These are phyloP conservation scores for Herpetomonas samuelpessoai DNA, from an alignment of 208 protist genomes.

Conservation along the genomic window DNA sequence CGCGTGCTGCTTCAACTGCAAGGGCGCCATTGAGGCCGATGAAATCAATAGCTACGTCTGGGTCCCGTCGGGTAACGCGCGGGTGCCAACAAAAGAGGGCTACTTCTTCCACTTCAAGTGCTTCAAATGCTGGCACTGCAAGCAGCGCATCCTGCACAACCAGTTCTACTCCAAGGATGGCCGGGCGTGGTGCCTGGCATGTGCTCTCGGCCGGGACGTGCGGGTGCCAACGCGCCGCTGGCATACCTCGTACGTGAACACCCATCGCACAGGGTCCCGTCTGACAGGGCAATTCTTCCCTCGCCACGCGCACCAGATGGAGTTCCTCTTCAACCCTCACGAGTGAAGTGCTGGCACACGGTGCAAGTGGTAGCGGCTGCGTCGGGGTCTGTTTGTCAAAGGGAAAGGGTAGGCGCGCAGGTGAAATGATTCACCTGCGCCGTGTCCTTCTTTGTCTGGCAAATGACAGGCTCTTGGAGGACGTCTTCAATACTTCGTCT, in stretches of 20 bases:
- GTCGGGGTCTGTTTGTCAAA: neutral
- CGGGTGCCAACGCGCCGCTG: constrained; percentile 80
- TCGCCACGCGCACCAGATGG: constrained; percentile 82
- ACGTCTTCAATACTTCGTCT: too few relatives aligned
- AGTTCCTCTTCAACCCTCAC: constrained; percentile 84
- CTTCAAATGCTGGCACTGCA: constrained; percentile 90
- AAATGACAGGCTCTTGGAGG: too few relatives aligned
- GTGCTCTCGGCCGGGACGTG: constrained; percentile 81
- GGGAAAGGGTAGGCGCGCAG: too few relatives aligned
- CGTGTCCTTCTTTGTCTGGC: too few relatives aligned
- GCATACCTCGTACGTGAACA: constrained; percentile 90
- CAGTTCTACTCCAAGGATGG: constrained; percentile 90
- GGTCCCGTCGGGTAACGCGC: constrained; percentile 84
- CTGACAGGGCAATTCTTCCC: constrained; percentile 84
- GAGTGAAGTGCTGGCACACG: constrained; percentile 23
- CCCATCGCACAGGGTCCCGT: constrained; percentile 83
- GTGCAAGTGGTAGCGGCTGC: neutral
- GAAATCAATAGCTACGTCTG: constrained; percentile 87
- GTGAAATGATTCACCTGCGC: too few relatives aligned
- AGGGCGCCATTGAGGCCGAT: constrained; percentile 55
- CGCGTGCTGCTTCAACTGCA: constrained; percentile 85
- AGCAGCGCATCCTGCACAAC: constrained; percentile 85
- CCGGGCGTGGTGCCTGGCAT: constrained; percentile 78
- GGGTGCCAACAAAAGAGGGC: constrained; percentile 74
- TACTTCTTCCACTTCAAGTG: constrained; percentile 91